Conservation (phyloP, 495 filamentous ascomycete genomes). For the Beverwykella pulmonaria region DNA sequence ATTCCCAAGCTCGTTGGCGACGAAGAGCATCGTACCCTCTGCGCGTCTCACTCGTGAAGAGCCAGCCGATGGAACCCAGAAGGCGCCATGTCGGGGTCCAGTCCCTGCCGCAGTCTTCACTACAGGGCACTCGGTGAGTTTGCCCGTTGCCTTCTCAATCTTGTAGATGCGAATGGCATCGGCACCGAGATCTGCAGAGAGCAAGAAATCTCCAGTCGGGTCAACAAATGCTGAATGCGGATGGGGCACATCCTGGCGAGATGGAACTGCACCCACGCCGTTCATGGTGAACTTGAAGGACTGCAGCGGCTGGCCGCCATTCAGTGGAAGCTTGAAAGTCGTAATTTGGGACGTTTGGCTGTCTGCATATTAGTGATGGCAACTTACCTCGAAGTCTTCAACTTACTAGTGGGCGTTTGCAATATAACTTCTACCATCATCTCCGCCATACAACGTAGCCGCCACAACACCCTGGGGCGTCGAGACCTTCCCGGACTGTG, state of each 20-base stretch:
- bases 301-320: background rate
- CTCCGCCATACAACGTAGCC: conserved; percentile 15
- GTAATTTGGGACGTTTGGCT: conserved; percentile 18
- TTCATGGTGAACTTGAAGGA: conserved; percentile 16
- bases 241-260: conserved; percentile 22
- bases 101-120: conserved; percentile 47
- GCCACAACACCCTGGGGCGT: background rate
- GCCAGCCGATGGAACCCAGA: conserved; percentile 42
- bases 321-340: conserved; percentile 24
- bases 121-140: conserved; percentile 45
- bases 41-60: conserved; percentile 17
- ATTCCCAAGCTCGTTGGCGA: conserved; percentile 54
- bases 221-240: conserved; percentile 13
- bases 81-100: conserved; percentile 52
- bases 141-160: conserved; percentile 39
- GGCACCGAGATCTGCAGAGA: conserved; percentile 21
- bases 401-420: conserved; percentile 29
- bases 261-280: conserved; percentile 2
- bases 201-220: conserved; percentile 16
- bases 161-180: conserved; percentile 23
- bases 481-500: background rate
- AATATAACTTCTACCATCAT: conserved; percentile 16
- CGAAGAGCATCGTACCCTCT: conserved; percentile 46
- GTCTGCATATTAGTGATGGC: background rate
- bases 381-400: background rate